Conservation (phyloP, 1,284 basidiomycete species). For the Puccinia polysora region DNA sequence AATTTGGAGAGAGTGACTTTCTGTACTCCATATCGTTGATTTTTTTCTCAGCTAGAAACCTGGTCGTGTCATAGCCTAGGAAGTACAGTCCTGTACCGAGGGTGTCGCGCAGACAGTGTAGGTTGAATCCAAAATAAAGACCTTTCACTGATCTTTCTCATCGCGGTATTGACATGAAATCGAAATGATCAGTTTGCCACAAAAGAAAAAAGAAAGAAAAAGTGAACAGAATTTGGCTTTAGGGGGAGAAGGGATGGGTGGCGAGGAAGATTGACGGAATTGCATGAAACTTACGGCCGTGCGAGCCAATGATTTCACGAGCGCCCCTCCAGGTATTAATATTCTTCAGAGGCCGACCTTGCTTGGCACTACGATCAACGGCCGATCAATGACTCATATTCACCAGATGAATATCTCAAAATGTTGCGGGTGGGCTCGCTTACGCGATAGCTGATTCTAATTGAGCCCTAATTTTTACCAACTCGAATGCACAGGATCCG, state of each 20-base stretch:
- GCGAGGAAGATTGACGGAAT: not conserved
- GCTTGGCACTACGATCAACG: slow-evolving; percentile 28
- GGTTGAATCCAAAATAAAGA: slow-evolving; percentile 40
- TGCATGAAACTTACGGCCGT: slow-evolving; percentile 32
- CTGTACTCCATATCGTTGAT: slow-evolving; percentile 49
- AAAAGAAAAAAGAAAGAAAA: not conserved
- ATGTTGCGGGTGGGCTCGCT: not conserved
- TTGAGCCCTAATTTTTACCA: slow-evolving; percentile 41
- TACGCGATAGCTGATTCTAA: slow-evolving; percentile 42
- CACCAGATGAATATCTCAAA: not conserved
- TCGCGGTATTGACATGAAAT: not conserved
- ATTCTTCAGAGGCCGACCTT: slow-evolving; percentile 24
- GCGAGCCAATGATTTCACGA: slow-evolving; percentile 33
- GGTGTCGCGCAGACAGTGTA: slow-evolving; percentile 66
- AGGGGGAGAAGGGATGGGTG: not conserved
- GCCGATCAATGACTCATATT: no score
- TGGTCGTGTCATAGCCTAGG: slow-evolving; percentile 75
- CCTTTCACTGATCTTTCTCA: slow-evolving; percentile 40
- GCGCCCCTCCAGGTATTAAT: slow-evolving; percentile 41
- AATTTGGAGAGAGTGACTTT: slow-evolving; percentile 58
- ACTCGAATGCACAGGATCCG: slow-evolving; percentile 43
- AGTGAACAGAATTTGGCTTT: not conserved
- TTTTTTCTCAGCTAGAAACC: slow-evolving; percentile 67
- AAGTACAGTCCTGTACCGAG: slow-evolving; percentile 78
- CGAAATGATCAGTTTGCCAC: not conserved